Conservation (phyloP, 2,329 filamentous ascomycete species). For the Aspergillus awamori region DNA sequence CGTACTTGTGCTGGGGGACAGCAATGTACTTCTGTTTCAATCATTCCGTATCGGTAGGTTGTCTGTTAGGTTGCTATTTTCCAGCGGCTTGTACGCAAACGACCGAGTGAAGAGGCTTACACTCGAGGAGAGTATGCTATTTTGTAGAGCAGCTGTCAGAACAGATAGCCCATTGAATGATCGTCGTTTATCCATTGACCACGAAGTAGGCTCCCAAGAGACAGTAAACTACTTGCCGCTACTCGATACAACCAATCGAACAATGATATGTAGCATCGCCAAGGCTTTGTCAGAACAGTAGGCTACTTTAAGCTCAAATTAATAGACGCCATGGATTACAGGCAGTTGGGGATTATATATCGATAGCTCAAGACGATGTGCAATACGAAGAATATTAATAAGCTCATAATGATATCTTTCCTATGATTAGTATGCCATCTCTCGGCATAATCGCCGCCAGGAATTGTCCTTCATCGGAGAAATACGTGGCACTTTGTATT, state of each 20-base stretch:
- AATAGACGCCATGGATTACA: not conserved
- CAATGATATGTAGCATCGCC: not conserved
- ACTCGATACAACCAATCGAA: not conserved
- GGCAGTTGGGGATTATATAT: rapidly evolving
- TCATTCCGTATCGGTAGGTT: slow-evolving; percentile 14
- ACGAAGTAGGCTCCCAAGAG: too few species aligned
- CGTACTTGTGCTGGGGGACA: slow-evolving; percentile 30
- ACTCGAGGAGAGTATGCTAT: too few species aligned
- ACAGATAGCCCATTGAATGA: too few species aligned
- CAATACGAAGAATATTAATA: not conserved
- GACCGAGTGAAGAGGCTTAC: too few species aligned
- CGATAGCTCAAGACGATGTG: not conserved
- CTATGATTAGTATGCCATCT: not conserved
- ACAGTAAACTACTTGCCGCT: not conserved
- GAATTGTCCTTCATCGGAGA: too few species aligned
- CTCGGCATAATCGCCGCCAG: not conserved
- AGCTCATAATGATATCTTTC: not conserved
- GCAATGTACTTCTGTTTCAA: slow-evolving; percentile 28
- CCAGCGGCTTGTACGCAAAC: too few species aligned
- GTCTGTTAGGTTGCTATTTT: too few species aligned
- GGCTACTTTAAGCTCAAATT: not conserved
- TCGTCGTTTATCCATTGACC: too few species aligned
- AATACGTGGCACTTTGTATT: too few species aligned
- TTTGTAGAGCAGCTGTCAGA: too few species aligned
- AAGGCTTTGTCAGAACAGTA: not conserved